phyloP scores from a whole-genome alignment of 495 filamentous ascomycete species.

The Podospora comata region DNA sequence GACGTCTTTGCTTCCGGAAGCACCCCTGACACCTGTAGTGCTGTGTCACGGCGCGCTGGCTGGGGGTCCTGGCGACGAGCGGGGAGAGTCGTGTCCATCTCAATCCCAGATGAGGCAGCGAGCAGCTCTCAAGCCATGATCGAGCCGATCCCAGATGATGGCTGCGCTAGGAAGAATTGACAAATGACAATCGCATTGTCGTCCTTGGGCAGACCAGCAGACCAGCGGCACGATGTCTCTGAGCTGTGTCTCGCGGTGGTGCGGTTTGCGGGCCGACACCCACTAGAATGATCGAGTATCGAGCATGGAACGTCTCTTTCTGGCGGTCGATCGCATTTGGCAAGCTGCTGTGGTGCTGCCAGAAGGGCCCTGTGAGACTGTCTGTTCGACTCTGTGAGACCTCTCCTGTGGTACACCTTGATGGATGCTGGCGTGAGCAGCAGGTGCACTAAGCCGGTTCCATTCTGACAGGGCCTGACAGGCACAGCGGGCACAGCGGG shows the following conservation, averaged over 20 bases:
- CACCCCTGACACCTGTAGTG: not conserved
- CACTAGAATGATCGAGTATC: not conserved
- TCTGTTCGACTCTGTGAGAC: not conserved
- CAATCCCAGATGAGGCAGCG: not conserved
- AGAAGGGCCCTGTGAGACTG: not conserved
- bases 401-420: not conserved
- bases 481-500: not conserved
- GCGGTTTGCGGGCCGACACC: slow-evolving; percentile 1
- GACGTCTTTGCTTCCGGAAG: not conserved
- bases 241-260: not conserved
- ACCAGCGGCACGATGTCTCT: not conserved
- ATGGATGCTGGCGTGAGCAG: not conserved
- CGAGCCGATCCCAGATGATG: slow-evolving; percentile 4
- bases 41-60: not conserved
- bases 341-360: not conserved
- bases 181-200: slow-evolving; percentile 1
- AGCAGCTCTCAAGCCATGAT: slow-evolving; percentile 1
- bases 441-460: not conserved
- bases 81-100: slow-evolving; percentile 5
- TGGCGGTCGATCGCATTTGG: slow-evolving; percentile 2
- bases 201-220: not conserved
- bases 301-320: not conserved
- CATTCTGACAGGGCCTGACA: slow-evolving; percentile 7
- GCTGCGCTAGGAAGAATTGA: slow-evolving; percentile 3
- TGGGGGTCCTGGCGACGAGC: not conserved